Base-by-base conservation (phyloP, 371 early-diverging fungal species). In the Conidiobolus incongruus region DNA sequence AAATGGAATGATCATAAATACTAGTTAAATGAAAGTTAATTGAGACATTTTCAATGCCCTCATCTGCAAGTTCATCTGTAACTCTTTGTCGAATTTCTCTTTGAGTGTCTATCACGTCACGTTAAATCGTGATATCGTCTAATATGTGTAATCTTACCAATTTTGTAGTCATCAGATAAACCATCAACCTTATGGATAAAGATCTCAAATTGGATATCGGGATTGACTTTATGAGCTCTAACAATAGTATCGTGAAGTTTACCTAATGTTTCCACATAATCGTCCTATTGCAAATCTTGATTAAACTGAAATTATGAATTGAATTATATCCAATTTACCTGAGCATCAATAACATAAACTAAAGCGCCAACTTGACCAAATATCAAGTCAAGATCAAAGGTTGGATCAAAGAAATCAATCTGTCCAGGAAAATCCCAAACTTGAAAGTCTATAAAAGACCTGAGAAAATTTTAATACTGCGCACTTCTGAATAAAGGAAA, bases 161-260 rank as follows among this genome's bases (percentile, higher is more conserved):
- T 75, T 57, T 84, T 86, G 61, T 77, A 77, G 45, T 94, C 95
- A 47, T 92, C 92, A 1, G 82, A 80, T 44, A 94, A 60, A 16
- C 90, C 92, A 54, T 94, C 95, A 12, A 92, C 86, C 61, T 94
- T 94, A 62, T 94, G 90, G 39, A 94, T 75, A 48, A 94, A 76
- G 2, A 94, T 80, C 54, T 93, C 90, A 59, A 85, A 87, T 0
- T 74, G 70, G 12, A 94, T 77, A 47, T 68, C 67, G 37, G 72
- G 73, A 54, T 93, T 94, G 35, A 75, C 72, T 26, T 70, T 53
- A 49, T 78, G 71, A 0, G 89, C 90, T 11, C 62, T 64, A 1
- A 73, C 72, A 7, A 94, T 72, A 0, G 81, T 82, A 30, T 66
- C 56, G 46, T 72, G 74, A 11, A 94, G 62, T 34, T 72, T 63